Conservation (phyloP, 176 grass and related monocot species). For the Elymus sibiricus region DNA sequence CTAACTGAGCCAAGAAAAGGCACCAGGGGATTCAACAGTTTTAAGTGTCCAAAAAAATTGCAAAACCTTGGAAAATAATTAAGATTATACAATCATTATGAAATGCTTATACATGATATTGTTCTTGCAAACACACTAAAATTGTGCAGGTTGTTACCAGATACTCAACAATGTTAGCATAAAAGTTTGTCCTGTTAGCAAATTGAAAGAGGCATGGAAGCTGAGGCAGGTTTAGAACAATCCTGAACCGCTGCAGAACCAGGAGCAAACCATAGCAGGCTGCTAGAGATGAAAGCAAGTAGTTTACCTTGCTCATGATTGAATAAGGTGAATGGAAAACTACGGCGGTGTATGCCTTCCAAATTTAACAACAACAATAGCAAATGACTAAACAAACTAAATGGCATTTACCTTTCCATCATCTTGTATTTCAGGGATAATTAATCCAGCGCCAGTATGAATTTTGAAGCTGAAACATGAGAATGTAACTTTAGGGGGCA, state of each 20-base stretch:
- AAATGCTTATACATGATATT: not conserved
- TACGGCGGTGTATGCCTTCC: not conserved
- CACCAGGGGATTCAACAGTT: not conserved
- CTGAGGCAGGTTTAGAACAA: not conserved
- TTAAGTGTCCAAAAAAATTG: not conserved
- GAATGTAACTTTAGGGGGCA: conserved; percentile 12
- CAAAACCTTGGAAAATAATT: not conserved
- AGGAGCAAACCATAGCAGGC: not conserved
- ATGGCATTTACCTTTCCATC: conserved; percentile 71
- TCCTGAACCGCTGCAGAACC: not conserved
- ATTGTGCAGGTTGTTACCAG: not conserved
- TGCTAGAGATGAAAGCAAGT: not conserved
- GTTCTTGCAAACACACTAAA: not conserved
- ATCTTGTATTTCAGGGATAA: conserved; percentile 91
- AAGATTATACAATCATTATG: not conserved
- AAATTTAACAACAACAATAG: not conserved
- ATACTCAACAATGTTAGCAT: not conserved
- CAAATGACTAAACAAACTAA: conserved; percentile 2
- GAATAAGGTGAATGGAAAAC: not conserved
- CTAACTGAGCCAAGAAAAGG: conserved; percentile 1
- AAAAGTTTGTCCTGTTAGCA: not conserved
- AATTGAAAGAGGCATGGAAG: not conserved
- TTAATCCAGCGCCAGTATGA: conserved; percentile 91
- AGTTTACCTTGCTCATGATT: not conserved
- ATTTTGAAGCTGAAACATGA: conserved; percentile 76